Percentiles rank a stretch among this genome's conserved stretches.
These are phyloP conservation scores for Pseudevernia furfuracea DNA, from an alignment of 495 filamentous ascomycete species.

Conservation along the genomic window DNA sequence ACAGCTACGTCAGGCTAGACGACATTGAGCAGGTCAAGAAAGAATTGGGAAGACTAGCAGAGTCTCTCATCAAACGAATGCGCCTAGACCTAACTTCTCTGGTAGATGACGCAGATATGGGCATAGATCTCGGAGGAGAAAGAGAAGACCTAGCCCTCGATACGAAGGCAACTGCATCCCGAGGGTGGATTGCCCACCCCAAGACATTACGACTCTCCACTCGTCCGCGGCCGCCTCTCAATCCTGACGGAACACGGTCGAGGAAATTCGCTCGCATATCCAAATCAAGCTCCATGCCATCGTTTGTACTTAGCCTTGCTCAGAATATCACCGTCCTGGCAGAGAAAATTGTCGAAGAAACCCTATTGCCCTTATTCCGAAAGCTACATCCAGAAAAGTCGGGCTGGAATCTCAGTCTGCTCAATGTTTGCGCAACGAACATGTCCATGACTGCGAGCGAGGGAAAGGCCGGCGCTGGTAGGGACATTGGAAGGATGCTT, in stretches of 20 bases:
- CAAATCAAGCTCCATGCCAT: slow-evolving; percentile 57
- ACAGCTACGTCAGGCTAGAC: slow-evolving; percentile 68
- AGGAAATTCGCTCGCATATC: slow-evolving; percentile 57
- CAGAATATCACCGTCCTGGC: slow-evolving; percentile 50
- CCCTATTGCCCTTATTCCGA: slow-evolving; percentile 60
- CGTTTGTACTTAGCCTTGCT: slow-evolving; percentile 58
- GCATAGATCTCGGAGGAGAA: slow-evolving; percentile 12
- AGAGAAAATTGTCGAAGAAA: slow-evolving; percentile 61
- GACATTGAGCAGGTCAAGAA: slow-evolving; percentile 51
- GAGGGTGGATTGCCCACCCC: slow-evolving; percentile 60
- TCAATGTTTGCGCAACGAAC: slow-evolving; percentile 84
- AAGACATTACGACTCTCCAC: slow-evolving; percentile 72
- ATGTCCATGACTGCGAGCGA: slow-evolving; percentile 59
- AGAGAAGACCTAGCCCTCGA: slow-evolving; percentile 12
- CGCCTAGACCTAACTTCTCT: slow-evolving; percentile 60
- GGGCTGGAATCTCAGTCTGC: slow-evolving; percentile 69
- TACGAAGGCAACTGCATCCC: slow-evolving; percentile 5
- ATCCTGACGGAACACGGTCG: slow-evolving; percentile 44
- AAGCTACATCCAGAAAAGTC: slow-evolving; percentile 60
- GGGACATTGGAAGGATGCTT: slow-evolving; percentile 65
- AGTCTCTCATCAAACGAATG: slow-evolving; percentile 72
- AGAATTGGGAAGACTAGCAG: slow-evolving; percentile 55
- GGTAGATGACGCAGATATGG: slow-evolving; percentile 32
- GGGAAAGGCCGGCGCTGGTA: slow-evolving; percentile 41
- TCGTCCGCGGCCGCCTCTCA: slow-evolving; percentile 51